Evolutionary conservation across 192 early-diverging fungal genomes (phyloP), one percentile per base, ranked within the genome.

Genomic region (Rhizophagus sp.): DNA sequence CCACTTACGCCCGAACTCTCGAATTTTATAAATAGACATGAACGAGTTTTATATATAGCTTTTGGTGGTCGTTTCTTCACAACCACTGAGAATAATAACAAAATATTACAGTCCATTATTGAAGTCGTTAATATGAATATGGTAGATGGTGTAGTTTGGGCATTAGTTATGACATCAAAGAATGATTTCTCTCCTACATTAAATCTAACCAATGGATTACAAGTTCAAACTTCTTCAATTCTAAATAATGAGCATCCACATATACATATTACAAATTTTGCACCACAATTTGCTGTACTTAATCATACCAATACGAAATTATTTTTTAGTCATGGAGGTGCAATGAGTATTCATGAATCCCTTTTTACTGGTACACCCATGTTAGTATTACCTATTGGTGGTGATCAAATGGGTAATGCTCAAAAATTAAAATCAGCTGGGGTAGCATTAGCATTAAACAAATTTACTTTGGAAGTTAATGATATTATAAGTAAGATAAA

Each of bases 141-240:
- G 19, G 15, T 84, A 24, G 85, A 86, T 73, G 81, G 79, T 12
- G 71, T 84, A 13, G 62, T 86, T 19, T 86, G 85, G 85, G 67
- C 79, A 47, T 76, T 75, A 47, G 9, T 2, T 47, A 9, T 12
- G 11, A 47, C 44, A 12, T 47, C 44, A 47, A 47, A 47, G 0
- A 4, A 47, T 12, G 44, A 47, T 47, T 47, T 47, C 2, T 47
- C 9, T 22, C 22, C 25, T 34, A 25, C 33, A 57, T 72, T 47
- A 47, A 47, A 47, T 47, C 1, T 47, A 47, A 1, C 47, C 19
- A 17, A 57, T 24, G 50, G 63, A 22, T n/a, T 24, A 22, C 30
- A 17, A 17, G 17, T 61, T 19, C 12, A 33, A 33, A 64, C 52
- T 7, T 2, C 11, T 47, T 11, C 61, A 22, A 47, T 68, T n/a